Evolutionary conservation across 331 rosid genomes (phyloP).

Genomic region (Quercus phellos): DNA sequence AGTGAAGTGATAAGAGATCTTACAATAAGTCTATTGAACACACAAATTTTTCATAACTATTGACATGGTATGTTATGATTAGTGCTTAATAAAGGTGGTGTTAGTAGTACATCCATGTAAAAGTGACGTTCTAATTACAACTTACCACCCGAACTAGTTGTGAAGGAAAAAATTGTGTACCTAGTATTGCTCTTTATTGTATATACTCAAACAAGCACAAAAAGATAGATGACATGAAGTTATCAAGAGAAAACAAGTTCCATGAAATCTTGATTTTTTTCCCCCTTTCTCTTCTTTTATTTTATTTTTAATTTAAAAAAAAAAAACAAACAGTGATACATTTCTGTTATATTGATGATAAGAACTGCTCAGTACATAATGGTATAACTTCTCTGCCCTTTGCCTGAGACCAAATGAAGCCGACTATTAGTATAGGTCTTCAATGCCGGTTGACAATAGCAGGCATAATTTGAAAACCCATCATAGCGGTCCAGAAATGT

Average conservation of each 20-base stretch:
- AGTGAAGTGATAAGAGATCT: not conserved
- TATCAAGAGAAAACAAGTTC: not conserved
- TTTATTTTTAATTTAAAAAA: not conserved
- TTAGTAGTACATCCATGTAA: too few species aligned
- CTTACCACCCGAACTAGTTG: too few species aligned
- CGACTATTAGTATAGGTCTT: not conserved
- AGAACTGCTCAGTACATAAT: not conserved
- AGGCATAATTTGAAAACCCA: conserved; percentile 15
- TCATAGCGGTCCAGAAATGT: conserved; percentile 17
- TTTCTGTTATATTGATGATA: not conserved
- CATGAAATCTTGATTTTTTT: not conserved
- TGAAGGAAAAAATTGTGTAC: too few species aligned
- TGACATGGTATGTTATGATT: too few species aligned
- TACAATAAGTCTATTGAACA: not conserved
- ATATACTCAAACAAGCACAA: too few species aligned
- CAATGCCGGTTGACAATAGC: not conserved
- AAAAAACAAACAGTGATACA: not conserved
- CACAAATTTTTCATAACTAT: too few species aligned
- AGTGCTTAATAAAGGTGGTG: too few species aligned
- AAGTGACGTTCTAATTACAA: too few species aligned
- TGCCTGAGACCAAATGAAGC: not conserved
- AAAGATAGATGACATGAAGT: not conserved
- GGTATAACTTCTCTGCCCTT: not conserved
- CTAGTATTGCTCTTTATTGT: too few species aligned
- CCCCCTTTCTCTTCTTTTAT: not conserved